These are phyloP conservation scores for Myxozyma geophila DNA, from an alignment of 805 yeast genomes.

Conservation along the genomic window DNA sequence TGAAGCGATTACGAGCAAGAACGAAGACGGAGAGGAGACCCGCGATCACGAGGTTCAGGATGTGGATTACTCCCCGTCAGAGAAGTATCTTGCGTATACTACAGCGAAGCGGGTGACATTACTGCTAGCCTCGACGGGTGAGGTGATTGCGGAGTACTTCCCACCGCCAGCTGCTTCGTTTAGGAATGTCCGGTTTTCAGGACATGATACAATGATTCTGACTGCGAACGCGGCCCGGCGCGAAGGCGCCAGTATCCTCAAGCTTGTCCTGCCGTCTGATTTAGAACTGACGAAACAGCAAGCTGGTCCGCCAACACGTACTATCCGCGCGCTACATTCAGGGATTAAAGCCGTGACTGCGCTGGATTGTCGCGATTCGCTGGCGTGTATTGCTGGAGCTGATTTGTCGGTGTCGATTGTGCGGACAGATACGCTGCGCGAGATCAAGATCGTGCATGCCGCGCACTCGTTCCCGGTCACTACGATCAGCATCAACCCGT, in stretches of 20 bases:
- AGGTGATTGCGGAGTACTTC: slow-evolving; percentile 31
- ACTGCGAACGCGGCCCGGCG: slow-evolving; percentile 29
- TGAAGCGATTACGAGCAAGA: slow-evolving; percentile 50
- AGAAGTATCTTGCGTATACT: slow-evolving; percentile 65
- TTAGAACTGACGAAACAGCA: slow-evolving; percentile 22
- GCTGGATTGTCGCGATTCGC: slow-evolving; percentile 53
- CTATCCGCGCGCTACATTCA: slow-evolving; percentile 22
- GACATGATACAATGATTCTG: slow-evolving; percentile 14
- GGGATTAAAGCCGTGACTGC: slow-evolving; percentile 50
- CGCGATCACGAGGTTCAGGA: slow-evolving; percentile 54
- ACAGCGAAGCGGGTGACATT: slow-evolving; percentile 61
- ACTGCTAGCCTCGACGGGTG: slow-evolving; percentile 56
- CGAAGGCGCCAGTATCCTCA: slow-evolving; percentile 28
- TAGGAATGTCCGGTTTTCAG: slow-evolving; percentile 27
- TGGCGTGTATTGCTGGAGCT: slow-evolving; percentile 63
- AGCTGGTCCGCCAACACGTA: slow-evolving; percentile 21
- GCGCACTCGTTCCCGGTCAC: slow-evolving; percentile 83
- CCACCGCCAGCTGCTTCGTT: slow-evolving; percentile 29
- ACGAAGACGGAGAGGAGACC: slow-evolving; percentile 56
- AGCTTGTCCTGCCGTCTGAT: slow-evolving; percentile 25
- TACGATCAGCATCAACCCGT: slow-evolving; percentile 67
- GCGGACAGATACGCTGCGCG: slow-evolving; percentile 56
- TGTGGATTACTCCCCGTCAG: slow-evolving; percentile 68
- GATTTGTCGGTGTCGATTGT: slow-evolving; percentile 70
- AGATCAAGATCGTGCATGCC: slow-evolving; percentile 57